A percentile compares a stretch with the other conserved stretches of the same genome.
Evolutionary conservation across 2,329 filamentous ascomycete species (phyloP).

Genomic region (Aspergillus terreus): DNA sequence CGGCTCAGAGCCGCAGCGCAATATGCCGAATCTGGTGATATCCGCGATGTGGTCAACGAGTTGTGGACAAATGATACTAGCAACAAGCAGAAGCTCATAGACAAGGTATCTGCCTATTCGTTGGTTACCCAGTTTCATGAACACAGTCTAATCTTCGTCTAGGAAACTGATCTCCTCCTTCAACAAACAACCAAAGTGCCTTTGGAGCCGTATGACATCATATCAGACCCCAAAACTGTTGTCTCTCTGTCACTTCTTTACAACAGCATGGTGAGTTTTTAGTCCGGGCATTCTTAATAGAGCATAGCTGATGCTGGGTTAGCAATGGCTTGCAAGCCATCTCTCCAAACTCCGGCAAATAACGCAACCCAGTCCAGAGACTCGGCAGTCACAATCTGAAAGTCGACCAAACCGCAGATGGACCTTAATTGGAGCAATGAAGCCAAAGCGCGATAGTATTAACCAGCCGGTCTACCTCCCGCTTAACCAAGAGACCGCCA

Average conservation of each 20-base stretch:
- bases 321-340: constrained; percentile 87
- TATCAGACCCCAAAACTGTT: constrained; percentile 83
- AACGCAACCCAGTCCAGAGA: constrained; percentile 64
- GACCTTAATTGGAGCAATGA: constrained; percentile 71
- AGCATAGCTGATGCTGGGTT: constrained; percentile 10
- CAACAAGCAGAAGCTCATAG: constrained; percentile 55
- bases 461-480: constrained; percentile 74
- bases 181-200: constrained; percentile 54
- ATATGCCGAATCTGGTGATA: constrained; percentile 63
- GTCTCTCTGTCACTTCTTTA: constrained; percentile 82
- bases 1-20: constrained; percentile 71
- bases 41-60: constrained; percentile 66
- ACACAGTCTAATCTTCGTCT: constrained; percentile 3
- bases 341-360: constrained; percentile 78
- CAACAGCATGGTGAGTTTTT: constrained; percentile 70
- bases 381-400: constrained; percentile 40
- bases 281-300: not conserved
- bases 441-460: constrained; percentile 50
- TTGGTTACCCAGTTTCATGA: not conserved
- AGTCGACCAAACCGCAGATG: constrained; percentile 62
- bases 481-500: constrained; percentile 80
- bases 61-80: constrained; percentile 56
- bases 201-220: constrained; percentile 75
- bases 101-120: constrained; percentile 46
- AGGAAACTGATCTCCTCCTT: constrained; percentile 54